Base-by-base conservation (phyloP, 2,329 filamentous ascomycete genomes). In the Raffaelea ambrosiae region DNA sequence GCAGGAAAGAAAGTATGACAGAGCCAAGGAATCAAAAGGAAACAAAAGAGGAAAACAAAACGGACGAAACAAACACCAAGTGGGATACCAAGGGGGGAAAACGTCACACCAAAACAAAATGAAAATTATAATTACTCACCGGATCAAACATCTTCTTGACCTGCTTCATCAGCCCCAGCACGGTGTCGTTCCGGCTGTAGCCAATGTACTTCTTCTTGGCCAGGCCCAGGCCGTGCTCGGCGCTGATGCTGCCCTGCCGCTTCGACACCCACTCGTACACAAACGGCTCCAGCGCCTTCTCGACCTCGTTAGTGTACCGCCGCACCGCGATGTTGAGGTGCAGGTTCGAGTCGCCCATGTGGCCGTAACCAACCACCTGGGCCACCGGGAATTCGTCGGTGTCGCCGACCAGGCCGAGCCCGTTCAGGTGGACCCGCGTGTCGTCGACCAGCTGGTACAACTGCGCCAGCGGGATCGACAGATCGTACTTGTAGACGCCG, bases 401-500 rank as follows among this genome's bases (percentile, higher is more conserved):
- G 40, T 88, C 83, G 46, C 88, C 86, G 38, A 95, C 73, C 3
- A 97, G 74, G 1, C 89, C 88, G 29, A 83, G 83, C 47, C 82
- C 74, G 1, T 76, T 74, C 55, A 98, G 76, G 46, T 83, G 81
- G 46, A 79, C 80, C 53, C 84, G 78, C 20, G 83, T 85, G 57
- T 97, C 93, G 55, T 93, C 86, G 26, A 98, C 93, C 26, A 98
- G 74, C 57, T 79, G 73, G 69, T 98, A 98, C 59, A 98, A 80
- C 56, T 95, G 84, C 13, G 78, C 68, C 23, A 98, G 76, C 2
- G 93, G 93, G 55, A 98, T 95, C 7, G 93, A 97, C 29, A 98
- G 76, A 61, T 98, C 93, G 65, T 98, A 98, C 70, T 98, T 98
- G 77, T 98, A 98, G 9, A 93, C 90, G 40, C 90, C 93, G 50